A percentile compares a stretch with the other conserved stretches of the same genome.
phyloP scores from a whole-genome alignment of 306 rosid genomes.

The Coriaria nepalensis region DNA sequence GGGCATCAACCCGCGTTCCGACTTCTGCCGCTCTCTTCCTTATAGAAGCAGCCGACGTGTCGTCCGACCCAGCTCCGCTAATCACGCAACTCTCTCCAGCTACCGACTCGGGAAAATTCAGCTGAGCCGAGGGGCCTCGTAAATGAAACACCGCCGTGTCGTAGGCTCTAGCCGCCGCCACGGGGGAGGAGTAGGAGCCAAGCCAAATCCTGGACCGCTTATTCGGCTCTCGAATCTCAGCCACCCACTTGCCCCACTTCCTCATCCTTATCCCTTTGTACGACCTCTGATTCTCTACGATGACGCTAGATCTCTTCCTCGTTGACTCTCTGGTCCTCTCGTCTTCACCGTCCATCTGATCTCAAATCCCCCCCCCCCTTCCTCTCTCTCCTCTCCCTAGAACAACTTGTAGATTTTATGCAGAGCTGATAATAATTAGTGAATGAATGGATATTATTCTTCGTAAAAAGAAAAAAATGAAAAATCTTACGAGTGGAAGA shows the following conservation, averaged over 20 bases:
- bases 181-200: slow-evolving; percentile 84
- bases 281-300: slow-evolving; percentile 40
- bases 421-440: not conserved
- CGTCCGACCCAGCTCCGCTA: slow-evolving; percentile 12
- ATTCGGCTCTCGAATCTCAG: slow-evolving; percentile 94
- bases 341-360: slow-evolving; percentile 15
- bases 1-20: slow-evolving; percentile 85
- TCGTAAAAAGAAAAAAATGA: slow-evolving; percentile 19
- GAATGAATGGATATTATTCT: slow-evolving; percentile 17
- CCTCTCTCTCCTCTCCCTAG: slow-evolving; percentile 7
- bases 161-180: slow-evolving; percentile 94
- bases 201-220: slow-evolving; percentile 97
- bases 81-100: slow-evolving; percentile 22
- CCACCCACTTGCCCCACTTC: slow-evolving; percentile 99
- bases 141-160: slow-evolving; percentile 88
- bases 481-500: not conserved
- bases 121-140: slow-evolving; percentile 82
- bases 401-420: not conserved
- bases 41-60: slow-evolving; percentile 79
- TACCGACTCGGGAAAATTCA: slow-evolving; percentile 68
- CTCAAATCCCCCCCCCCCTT: slow-evolving; percentile 5
- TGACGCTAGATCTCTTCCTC: slow-evolving; percentile 16
- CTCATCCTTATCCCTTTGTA: slow-evolving; percentile 99
- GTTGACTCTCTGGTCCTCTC: slow-evolving; percentile 19
- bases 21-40: slow-evolving; percentile 88